Evolutionary conservation across 2,329 filamentous ascomycete species (phyloP), one percentile per base, ranked within the genome.

Genomic region (Colletotrichum trifolii): DNA sequence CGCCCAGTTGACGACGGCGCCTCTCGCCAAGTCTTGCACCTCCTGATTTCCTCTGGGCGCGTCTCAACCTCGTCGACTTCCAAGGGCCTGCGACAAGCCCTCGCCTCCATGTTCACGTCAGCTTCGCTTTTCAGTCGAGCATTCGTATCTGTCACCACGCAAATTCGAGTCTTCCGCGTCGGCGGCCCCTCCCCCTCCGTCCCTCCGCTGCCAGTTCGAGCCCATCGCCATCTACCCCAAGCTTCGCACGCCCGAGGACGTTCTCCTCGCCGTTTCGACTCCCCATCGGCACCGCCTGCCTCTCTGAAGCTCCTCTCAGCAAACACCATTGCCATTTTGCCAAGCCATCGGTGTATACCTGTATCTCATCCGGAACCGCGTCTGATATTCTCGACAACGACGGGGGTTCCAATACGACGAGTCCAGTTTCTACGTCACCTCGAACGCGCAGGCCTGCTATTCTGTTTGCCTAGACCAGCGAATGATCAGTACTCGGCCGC

Each of bases 21-120:
- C 49, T 25, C 25, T 60, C 49, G 61, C 61, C 61, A 64, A 64
- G 61, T 54, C 61, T 54, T 54, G 49, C 49, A 64, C 56, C 61
- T 60, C 62, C 57, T 55, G 50, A 52, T 42, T 60, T 50, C 50
- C 13, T 46, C 62, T 64, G 42, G 62, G 62, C 62, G 46, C 43
- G 62, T 64, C 57, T 64, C 62, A 64, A 50, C 17, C 33, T 60
- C 25, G 25, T 25, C 25, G 25, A 25, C 25, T 25, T 43, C 17
- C 38, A 15, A 49, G 60, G 60, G 43, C 61, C 50, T 64, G 61
- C 61, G 45, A 64, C 61, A 61, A 64, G 46, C 50, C 34, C 55
- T 40, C 15, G 11, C 49, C 43, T 64, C 49, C 43, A 36, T 38
- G 9, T 56, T 36, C 17, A 17, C 9, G 36, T 54, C 47, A 35